Percentiles rank a stretch among this genome's conserved stretches.
These are phyloP conservation scores for Begonia fuchsioides DNA, from an alignment of 306 rosid genomes.

Conservation along the genomic window DNA sequence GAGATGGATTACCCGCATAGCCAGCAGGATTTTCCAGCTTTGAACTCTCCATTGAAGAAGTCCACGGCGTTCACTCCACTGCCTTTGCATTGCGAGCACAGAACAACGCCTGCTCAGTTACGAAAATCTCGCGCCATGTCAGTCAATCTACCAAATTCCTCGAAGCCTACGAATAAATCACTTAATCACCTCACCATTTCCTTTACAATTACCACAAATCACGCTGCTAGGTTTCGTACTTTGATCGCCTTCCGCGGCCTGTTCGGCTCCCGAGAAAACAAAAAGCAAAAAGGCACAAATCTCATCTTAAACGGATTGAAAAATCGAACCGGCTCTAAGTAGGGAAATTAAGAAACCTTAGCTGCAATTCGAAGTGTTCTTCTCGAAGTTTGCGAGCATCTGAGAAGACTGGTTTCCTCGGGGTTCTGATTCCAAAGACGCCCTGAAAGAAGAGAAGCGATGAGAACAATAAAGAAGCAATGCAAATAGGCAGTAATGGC, in stretches of 20 bases:
- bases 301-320: conserved; percentile 3
- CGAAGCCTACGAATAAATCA: too few species aligned
- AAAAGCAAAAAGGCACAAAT: neutral
- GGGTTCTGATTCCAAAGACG: neutral
- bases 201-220: conserved; percentile 69
- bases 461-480: neutral
- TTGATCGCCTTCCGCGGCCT: conserved; percentile 34
- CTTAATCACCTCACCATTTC: conserved; percentile 39
- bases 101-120: conserved; percentile 35
- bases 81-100: conserved; percentile 66
- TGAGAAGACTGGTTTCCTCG: too few species aligned
- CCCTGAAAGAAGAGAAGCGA: neutral
- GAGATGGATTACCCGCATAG: conserved; percentile 62
- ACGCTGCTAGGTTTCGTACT: conserved; percentile 54
- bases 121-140: too few species aligned
- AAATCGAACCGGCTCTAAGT: conserved; percentile 4
- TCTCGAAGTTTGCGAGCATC: too few species aligned
- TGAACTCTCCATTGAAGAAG: conserved; percentile 84
- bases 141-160: too few species aligned
- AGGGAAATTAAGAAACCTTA: too few species aligned
- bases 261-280: conserved; percentile 2
- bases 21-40: conserved; percentile 91
- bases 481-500: neutral
- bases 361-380: too few species aligned
- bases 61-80: conserved; percentile 71